These are phyloP conservation scores for Aristolochia contorta DNA, from an alignment of 164 flowering plant genomes.

Conservation along the genomic window DNA sequence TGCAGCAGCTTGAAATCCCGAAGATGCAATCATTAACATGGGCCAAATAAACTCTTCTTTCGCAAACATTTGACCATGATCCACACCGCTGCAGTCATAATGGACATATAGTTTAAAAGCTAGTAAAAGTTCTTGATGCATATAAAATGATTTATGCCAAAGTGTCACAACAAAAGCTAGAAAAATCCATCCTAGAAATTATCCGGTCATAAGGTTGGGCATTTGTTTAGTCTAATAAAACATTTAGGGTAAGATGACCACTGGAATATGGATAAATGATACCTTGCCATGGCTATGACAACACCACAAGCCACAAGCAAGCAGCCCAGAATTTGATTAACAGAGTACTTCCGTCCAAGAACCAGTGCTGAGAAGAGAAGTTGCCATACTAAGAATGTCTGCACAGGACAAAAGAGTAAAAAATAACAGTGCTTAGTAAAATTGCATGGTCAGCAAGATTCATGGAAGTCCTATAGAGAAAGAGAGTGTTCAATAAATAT, in stretches of 20 bases:
- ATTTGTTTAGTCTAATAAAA: too few relatives aligned
- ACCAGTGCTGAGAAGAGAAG: constrained; percentile 50
- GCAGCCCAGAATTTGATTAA: constrained; percentile 65
- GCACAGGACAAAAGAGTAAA: constrained; percentile 13
- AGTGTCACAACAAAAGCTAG: too few relatives aligned
- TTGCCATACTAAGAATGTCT: constrained; percentile 96
- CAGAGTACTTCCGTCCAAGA: constrained; percentile 51
- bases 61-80: constrained; percentile 44
- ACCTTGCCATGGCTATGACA: constrained; percentile 68
- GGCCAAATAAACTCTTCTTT: constrained; percentile 70
- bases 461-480: too few relatives aligned
- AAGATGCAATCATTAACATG: constrained; percentile 61
- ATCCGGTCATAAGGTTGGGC: too few relatives aligned
- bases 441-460: too few relatives aligned
- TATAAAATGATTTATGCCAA: too few relatives aligned
- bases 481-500: too few relatives aligned
- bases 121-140: too few relatives aligned
- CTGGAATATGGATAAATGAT: constrained; percentile 1
- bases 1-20: constrained; percentile 84
- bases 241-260: too few relatives aligned
- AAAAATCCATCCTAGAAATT: too few relatives aligned
- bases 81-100: constrained; percentile 48
- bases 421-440: too few relatives aligned
- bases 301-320: constrained; percentile 83
- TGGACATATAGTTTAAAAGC: too few relatives aligned